Evolutionary conservation across 208 protist genomes (phyloP).

Genomic region (Leishmania mexicana): DNA sequence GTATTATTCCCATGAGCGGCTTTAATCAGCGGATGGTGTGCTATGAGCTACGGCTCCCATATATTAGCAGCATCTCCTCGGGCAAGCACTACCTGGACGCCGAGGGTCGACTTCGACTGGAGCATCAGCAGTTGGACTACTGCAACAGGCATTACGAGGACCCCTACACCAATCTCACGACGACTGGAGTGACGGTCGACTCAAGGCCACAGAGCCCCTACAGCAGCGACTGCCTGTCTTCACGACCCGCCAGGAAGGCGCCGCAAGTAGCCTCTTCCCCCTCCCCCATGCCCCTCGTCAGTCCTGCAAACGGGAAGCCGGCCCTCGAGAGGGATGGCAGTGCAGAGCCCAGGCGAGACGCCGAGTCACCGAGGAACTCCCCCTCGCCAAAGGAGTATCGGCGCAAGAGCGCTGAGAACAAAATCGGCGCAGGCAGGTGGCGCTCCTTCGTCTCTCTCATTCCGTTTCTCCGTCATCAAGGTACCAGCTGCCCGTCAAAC

Average conservation of each 20-base stretch:
- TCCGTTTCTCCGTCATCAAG: constrained; percentile 2
- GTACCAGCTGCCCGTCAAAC: background rate
- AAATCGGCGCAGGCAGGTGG: background rate
- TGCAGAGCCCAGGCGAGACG: background rate
- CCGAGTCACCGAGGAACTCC: too few species aligned
- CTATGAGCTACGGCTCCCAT: constrained; percentile 36
- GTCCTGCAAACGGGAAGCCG: background rate
- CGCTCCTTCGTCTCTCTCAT: constrained; percentile 16
- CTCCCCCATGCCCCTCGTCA: too few species aligned
- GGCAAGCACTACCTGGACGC: constrained; percentile 19
- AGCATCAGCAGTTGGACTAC: constrained; percentile 21
- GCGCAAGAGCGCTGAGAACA: background rate
- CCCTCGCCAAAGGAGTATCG: background rate
- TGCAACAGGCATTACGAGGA: constrained; percentile 29
- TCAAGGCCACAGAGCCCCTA: background rate
- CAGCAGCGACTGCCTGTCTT: background rate
- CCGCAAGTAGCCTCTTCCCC: background rate
- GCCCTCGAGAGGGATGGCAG: background rate
- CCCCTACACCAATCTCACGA: constrained; percentile 3
- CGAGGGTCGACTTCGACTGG: constrained; percentile 16
- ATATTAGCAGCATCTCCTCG: constrained; percentile 25
- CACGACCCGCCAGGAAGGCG: background rate
- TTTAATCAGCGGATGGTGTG: constrained; percentile 60
- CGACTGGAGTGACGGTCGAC: background rate
- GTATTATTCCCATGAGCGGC: constrained; percentile 55